These are phyloP conservation scores for Saksenaea oblongispora DNA, from an alignment of 371 early-diverging fungal genomes.

Conservation along the genomic window DNA sequence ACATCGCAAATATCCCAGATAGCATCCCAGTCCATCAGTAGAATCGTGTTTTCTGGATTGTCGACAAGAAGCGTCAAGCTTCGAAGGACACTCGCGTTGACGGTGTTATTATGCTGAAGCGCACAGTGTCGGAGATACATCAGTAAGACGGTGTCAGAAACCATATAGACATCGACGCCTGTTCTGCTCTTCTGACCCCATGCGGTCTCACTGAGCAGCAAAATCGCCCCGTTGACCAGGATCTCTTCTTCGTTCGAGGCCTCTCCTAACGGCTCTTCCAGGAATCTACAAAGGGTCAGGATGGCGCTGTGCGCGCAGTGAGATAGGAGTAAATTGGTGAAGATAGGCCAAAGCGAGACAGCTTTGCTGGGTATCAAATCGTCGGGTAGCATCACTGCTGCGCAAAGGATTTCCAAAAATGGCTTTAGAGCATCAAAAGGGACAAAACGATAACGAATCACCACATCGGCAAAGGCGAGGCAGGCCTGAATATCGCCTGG, in stretches of 20 bases:
- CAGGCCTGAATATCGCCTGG: constrained; percentile 52
- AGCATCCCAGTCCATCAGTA: constrained; percentile 48
- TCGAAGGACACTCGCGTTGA: constrained; percentile 29
- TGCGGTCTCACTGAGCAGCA: constrained; percentile 53
- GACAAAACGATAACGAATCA: constrained; percentile 71
- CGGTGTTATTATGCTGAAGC: constrained; percentile 16
- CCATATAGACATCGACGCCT: constrained; percentile 32
- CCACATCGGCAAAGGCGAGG: constrained; percentile 67
- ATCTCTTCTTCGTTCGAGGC: constrained; percentile 26
- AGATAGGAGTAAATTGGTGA: constrained; percentile 64
- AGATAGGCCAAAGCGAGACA: constrained; percentile 60
- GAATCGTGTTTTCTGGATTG: constrained; percentile 15
- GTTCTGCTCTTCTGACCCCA: constrained; percentile 44
- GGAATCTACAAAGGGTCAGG: constrained; percentile 56
- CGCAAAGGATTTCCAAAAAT: constrained; percentile 62
- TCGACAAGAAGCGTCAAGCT: constrained; percentile 19
- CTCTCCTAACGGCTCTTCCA: constrained; percentile 24
- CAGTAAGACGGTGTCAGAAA: constrained; percentile 38
- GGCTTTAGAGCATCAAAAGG: constrained; percentile 57
- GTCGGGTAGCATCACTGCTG: constrained; percentile 38
- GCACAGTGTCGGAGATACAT: constrained; percentile 38
- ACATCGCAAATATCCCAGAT: constrained; percentile 48
- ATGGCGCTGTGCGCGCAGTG: constrained; percentile 68
- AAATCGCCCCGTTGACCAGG: constrained; percentile 54
- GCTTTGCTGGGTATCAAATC: constrained; percentile 20